A percentile compares a stretch with the other conserved stretches of the same genome.
phyloP scores from a whole-genome alignment of 306 rosid species.

The Castanea crenata region DNA sequence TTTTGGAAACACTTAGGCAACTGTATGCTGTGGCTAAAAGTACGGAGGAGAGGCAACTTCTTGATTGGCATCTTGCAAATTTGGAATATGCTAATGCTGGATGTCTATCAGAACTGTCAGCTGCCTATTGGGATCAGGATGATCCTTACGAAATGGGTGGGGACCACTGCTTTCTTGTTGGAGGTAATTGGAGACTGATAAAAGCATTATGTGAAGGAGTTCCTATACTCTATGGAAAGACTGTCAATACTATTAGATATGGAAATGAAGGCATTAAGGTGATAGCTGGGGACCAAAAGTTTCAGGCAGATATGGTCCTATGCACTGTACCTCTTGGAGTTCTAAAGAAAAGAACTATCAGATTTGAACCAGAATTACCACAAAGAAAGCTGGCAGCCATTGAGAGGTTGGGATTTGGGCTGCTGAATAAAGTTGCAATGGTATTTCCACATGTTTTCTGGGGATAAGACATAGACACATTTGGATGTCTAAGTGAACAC shows the following conservation, averaged over 20 bases:
- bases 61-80: conserved; percentile 96
- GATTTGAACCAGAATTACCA: conserved; percentile 83
- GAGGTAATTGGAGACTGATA: conserved; percentile 86
- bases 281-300: conserved; percentile 65
- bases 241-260: conserved; percentile 56
- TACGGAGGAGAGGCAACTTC: conserved; percentile 74
- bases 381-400: conserved; percentile 72
- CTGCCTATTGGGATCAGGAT: conserved; percentile 93
- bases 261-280: conserved; percentile 76
- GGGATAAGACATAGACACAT: conserved; percentile 94
- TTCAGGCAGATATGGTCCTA: conserved; percentile 69
- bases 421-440: conserved; percentile 91
- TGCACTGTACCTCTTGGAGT: conserved; percentile 98
- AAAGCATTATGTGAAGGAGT: conserved; percentile 68
- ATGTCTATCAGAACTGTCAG: conserved; percentile 88
- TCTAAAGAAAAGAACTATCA: conserved; percentile 58
- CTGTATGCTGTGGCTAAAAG: conserved; percentile 67
- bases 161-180: conserved; percentile 95
- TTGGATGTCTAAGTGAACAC: conserved; percentile 79
- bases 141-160: conserved; percentile 99
- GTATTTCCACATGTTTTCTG: conserved; percentile 88
- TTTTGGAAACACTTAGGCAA: conserved; percentile 69
- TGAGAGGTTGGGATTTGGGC: conserved; percentile 85
- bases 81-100: conserved; percentile 97
- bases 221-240: conserved; percentile 20